Conservation (phyloP, 768 basidiomycete genomes). For the Epithele typhae region DNA sequence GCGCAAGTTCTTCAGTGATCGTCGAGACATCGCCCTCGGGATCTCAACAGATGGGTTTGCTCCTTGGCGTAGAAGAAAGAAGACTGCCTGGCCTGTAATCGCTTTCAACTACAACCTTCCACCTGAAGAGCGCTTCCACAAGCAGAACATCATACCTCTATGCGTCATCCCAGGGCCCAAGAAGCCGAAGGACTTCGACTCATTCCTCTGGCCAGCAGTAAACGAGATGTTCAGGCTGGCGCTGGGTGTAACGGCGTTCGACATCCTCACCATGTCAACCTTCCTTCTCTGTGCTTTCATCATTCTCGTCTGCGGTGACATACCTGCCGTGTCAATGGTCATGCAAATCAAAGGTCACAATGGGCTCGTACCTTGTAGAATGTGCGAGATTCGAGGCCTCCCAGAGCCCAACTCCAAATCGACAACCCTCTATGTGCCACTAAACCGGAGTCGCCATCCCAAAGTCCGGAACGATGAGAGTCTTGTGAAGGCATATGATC, state of each 20-base stretch:
- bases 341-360: conserved; percentile 42
- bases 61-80: conserved; percentile 28
- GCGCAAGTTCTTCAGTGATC: conserved; percentile 32
- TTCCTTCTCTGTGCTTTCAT: conserved; percentile 30
- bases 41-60: conserved; percentile 39
- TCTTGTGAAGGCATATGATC: conserved; percentile 27
- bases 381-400: conserved; percentile 33
- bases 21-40: conserved; percentile 37
- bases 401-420: conserved; percentile 13
- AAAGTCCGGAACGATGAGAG: conserved; percentile 1
- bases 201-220: conserved; percentile 34
- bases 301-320: conserved; percentile 30
- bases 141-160: conserved; percentile 32
- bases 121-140: conserved; percentile 33
- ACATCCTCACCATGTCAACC: conserved; percentile 18
- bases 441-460: conserved; percentile 20
- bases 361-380: conserved; percentile 30
- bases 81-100: conserved; percentile 38
- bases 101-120: conserved; percentile 39
- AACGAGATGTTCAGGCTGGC: conserved; percentile 33
- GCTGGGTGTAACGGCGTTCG: conserved; percentile 33
- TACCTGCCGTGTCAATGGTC: conserved; percentile 26
- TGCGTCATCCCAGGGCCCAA: conserved; percentile 45
- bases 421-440: conserved; percentile 27
- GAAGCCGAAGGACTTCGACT: conserved; percentile 35